Base-by-base conservation (phyloP, 2,329 filamentous ascomycete species). In the Fusarium tricinctum region DNA sequence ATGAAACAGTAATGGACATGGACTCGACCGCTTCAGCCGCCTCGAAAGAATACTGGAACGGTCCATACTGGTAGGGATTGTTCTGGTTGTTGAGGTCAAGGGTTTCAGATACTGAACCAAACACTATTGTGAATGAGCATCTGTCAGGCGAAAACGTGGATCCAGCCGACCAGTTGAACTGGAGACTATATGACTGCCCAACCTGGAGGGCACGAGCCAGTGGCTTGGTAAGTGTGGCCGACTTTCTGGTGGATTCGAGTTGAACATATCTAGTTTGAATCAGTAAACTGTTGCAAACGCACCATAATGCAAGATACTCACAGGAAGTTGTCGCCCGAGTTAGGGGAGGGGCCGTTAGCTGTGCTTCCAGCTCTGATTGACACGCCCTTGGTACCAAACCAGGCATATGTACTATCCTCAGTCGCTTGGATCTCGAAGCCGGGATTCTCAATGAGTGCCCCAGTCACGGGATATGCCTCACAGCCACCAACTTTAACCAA, bases 391-490 rank as follows among this genome's bases (percentile, higher is more conserved):
- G 32, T 61, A 1, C 58, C 58, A 5, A 61, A 61, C 58, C 58
- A 61, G 13, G 58, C 58, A 61, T 61, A 61, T 0, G 45, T 46
- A 15, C 58, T 61, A n/a, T 61, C 56, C 0, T 20, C 45, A 8
- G 58, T 61, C 2, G 58, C 39, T 8, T n/a, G 55, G 1, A 30
- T n/a, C 40, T 61, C 58, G 2, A 61, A 61, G 5, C 58, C 61
- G 0, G 58, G 46, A 4, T 61, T 61, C 0, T 61, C 58, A 1
- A 61, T 53, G 3, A 60, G 19, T 3, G 56, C 56, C 1, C 58
- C 58, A 1, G 56, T 61, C 1, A 14, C n/a, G 3, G 56, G 58
- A 20, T 53, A 61, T n/a, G 58, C 58, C 8, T 61, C 58, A 0
- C 58, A 61, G 9, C 56, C 56, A 7, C 33, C 28, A 2, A 61